These are phyloP conservation scores for Beauveria scarabaeidicola DNA, from an alignment of 2,329 filamentous ascomycete genomes.

Conservation along the genomic window DNA sequence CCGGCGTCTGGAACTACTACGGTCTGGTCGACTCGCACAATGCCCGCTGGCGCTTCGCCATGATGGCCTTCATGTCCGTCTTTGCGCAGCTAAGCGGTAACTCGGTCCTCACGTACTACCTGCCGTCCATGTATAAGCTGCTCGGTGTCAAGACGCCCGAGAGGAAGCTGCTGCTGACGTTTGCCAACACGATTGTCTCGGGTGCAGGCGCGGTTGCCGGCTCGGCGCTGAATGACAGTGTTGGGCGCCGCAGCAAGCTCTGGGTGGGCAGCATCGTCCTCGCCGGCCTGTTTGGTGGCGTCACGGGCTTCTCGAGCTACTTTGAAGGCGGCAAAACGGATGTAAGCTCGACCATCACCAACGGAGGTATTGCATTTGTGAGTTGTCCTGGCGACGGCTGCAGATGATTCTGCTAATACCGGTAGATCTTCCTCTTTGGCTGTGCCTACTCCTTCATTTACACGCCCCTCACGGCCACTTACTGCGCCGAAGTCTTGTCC, in stretches of 20 bases:
- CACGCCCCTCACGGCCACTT: conserved; percentile 35
- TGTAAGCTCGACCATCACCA: conserved; percentile 27
- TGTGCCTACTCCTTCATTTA: conserved; percentile 43
- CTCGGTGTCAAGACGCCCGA: conserved; percentile 46
- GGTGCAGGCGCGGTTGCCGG: conserved; percentile 30
- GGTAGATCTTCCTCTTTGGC: conserved; percentile 41
- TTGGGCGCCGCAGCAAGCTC: conserved; percentile 32
- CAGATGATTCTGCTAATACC: background rate
- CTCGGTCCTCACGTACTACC: conserved; percentile 43
- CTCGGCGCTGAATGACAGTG: conserved; percentile 23
- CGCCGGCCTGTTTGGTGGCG: conserved; percentile 36
- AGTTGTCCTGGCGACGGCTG: background rate
- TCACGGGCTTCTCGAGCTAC: conserved; percentile 38
- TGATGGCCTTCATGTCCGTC: conserved; percentile 42
- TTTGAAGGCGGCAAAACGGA: conserved; percentile 25
- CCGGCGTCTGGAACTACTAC: conserved; percentile 45
- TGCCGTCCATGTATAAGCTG: conserved; percentile 42
- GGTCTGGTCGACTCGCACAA: conserved; percentile 41
- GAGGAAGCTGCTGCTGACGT: conserved; percentile 37
- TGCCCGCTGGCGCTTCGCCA: conserved; percentile 41
- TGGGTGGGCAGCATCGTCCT: conserved; percentile 42
- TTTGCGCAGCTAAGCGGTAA: conserved; percentile 48
- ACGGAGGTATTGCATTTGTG: conserved; percentile 39
- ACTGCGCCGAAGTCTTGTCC: conserved; percentile 26
- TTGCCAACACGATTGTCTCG: conserved; percentile 38